Evolutionary conservation across 2,329 filamentous ascomycete genomes (phyloP), one percentile per base, ranked within the genome.

Genomic region (Paraphaeosphaeria sporulosa): DNA sequence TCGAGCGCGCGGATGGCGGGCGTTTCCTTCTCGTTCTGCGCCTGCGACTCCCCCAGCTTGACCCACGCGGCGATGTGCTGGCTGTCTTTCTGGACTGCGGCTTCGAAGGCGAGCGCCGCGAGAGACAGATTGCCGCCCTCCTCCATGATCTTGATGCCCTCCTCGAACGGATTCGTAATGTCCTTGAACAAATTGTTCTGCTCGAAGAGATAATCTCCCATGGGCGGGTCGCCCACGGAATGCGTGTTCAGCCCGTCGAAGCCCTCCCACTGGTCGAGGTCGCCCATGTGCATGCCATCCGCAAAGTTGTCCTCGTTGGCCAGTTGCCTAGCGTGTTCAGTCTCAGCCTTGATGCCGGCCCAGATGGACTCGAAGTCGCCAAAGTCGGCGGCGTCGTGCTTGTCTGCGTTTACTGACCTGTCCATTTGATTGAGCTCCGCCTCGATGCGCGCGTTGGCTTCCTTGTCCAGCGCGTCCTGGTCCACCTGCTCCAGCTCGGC

Each of bases 21-120:
- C 9, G 93, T 91, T 78, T 99, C 95, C 81, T 99, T 99, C 79
- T 99, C 95, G 78, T 99, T 99, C 78, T 99, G 95, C 21, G 95
- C 95, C 80, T 99, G 95, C 19, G 94, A 92, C 56, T 90, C 90
- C 55, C 95, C 95, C 34, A 99, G 87, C 71, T 93, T 90, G 10
- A 94, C 92, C 95, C 95, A 99, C 2, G 95, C 95, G 57, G 96
- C 91, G 40, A 94, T 88, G 76, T 98, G 94, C 57, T 90, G 84
- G 0, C 93, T 87, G 63, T 97, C 89, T 80, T 94, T 93, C 78
- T 97, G 94, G 5, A 94, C 92, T 1, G 95, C 95, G 19, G 95
- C 93, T 80, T 99, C 95, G 70, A 99, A 99, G 0, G 95, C 95
- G 51, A 99, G 83, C 0, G 95, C 93, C 7, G 95, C 95, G 21